These are phyloP conservation scores for Xylaria sp. DNA, from an alignment of 2,329 filamentous ascomycete species.

Conservation along the genomic window DNA sequence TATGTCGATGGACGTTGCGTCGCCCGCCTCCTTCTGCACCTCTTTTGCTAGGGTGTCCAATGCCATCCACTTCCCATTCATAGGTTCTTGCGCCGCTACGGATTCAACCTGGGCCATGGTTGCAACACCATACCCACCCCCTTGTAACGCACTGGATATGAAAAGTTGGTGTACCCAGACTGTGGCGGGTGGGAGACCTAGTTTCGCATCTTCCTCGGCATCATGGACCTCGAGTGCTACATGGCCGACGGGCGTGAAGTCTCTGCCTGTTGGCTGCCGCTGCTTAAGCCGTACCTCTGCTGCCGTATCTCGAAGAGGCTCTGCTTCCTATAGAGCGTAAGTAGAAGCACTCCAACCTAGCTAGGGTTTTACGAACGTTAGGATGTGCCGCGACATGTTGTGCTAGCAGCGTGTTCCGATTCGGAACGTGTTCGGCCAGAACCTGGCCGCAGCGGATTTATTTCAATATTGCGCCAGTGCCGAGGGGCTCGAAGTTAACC, in stretches of 20 bases:
- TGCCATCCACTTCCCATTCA: slow-evolving; percentile 50
- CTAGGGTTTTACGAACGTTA: slow-evolving; percentile 42
- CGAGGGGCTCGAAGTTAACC: slow-evolving; percentile 36
- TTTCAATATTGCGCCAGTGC: slow-evolving; percentile 26
- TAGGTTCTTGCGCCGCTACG: slow-evolving; percentile 48
- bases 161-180: slow-evolving; percentile 56
- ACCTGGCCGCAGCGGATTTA: slow-evolving; percentile 41
- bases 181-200: slow-evolving; percentile 50
- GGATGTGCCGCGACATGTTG: slow-evolving; percentile 49
- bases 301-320: slow-evolving; percentile 52
- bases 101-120: slow-evolving; percentile 53
- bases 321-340: slow-evolving; percentile 47
- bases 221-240: slow-evolving; percentile 51
- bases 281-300: slow-evolving; percentile 44
- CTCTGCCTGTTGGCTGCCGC: slow-evolving; percentile 47
- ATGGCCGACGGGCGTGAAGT: slow-evolving; percentile 56
- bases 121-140: slow-evolving; percentile 51
- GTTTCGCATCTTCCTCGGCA: slow-evolving; percentile 47
- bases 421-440: slow-evolving; percentile 48
- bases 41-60: slow-evolving; percentile 52
- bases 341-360: slow-evolving; percentile 15
- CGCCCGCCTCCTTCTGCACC: slow-evolving; percentile 46
- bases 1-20: slow-evolving; percentile 44
- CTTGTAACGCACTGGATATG: slow-evolving; percentile 54
- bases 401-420: slow-evolving; percentile 47